Evolutionary conservation across 495 filamentous ascomycete genomes (phyloP).

Genomic region (Annulohypoxylon stygium): DNA sequence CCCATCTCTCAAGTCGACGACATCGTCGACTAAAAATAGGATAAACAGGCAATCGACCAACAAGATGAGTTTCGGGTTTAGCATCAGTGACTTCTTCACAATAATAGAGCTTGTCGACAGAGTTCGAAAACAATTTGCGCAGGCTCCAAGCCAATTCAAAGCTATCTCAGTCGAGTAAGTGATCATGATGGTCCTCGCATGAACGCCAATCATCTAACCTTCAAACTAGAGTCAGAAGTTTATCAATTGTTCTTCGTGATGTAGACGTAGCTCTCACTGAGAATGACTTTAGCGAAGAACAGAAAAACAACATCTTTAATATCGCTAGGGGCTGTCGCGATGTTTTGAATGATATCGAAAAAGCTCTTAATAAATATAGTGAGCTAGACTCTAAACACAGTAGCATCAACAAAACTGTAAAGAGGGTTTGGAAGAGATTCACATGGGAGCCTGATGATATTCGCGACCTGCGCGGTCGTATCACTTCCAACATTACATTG

Average conservation of each 20-base stretch:
- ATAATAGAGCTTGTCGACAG: slow-evolving; percentile 44
- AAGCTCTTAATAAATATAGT: slow-evolving; percentile 21
- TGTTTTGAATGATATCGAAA: slow-evolving; percentile 20
- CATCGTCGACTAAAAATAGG: neutral
- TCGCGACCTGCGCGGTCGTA: neutral
- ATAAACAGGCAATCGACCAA: neutral
- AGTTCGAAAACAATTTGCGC: slow-evolving; percentile 48
- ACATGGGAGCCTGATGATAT: slow-evolving; percentile 43
- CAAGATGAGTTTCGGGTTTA: slow-evolving; percentile 54
- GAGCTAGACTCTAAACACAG: slow-evolving; percentile 3
- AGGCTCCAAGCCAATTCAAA: slow-evolving; percentile 48
- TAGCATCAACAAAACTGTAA: neutral
- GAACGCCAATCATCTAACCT: neutral
- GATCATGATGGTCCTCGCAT: neutral
- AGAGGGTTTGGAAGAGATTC: slow-evolving; percentile 48
- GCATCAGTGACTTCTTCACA: slow-evolving; percentile 49
- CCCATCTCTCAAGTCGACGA: neutral
- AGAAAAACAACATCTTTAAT: neutral
- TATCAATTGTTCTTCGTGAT: slow-evolving; percentile 46
- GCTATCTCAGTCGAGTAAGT: slow-evolving; percentile 43
- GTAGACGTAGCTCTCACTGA: slow-evolving; percentile 25
- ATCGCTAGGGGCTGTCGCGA: neutral
- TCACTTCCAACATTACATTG: neutral
- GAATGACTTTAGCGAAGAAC: neutral
- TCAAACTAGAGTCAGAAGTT: slow-evolving; percentile 22